Conservation (phyloP, 768 basidiomycete species). For the Auricularia heimuer region DNA sequence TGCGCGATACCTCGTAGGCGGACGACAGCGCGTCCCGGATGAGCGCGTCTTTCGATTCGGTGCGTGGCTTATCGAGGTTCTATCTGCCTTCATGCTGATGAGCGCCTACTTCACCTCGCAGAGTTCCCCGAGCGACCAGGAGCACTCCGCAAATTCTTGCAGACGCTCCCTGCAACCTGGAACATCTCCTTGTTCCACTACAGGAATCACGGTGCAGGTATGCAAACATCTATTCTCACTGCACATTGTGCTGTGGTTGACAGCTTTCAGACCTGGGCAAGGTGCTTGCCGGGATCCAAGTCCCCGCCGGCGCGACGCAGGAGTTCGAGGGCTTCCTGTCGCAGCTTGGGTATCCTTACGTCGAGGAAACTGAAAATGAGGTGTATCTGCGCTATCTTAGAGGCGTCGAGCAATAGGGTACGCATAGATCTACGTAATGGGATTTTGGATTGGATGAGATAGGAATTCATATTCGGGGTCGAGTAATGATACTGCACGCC, state of each 20-base stretch:
- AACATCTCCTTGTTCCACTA: conserved; percentile 98
- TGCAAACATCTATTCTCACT: conserved; percentile 18
- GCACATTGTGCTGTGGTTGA: not conserved
- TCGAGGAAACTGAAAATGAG: conserved; percentile 87
- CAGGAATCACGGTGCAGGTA: conserved; percentile 93
- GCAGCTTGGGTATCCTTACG: conserved; percentile 74
- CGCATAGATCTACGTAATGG: too few species aligned
- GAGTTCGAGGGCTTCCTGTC: conserved; percentile 69
- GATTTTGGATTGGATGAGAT: too few species aligned
- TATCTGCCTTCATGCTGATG: conserved; percentile 4
- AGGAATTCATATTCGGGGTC: too few species aligned
- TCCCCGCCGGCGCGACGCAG: conserved; percentile 55
- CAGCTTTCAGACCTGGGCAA: conserved; percentile 67
- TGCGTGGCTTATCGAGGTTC: conserved; percentile 28
- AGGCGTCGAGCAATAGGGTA: conserved; percentile 10
- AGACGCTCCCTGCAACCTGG: conserved; percentile 75
- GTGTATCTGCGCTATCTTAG: conserved; percentile 69
- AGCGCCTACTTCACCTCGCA: conserved; percentile 21
- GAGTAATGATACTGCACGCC: too few species aligned
- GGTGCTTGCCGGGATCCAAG: conserved; percentile 89
- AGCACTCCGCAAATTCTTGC: conserved; percentile 83
- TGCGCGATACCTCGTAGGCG: conserved; percentile 90
- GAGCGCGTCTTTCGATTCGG: conserved; percentile 92
- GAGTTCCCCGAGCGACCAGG: conserved; percentile 95
- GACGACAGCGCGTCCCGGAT: conserved; percentile 61